phyloP scores from a whole-genome alignment of 768 basidiomycete genomes.

The Mycena kentingensis region DNA sequence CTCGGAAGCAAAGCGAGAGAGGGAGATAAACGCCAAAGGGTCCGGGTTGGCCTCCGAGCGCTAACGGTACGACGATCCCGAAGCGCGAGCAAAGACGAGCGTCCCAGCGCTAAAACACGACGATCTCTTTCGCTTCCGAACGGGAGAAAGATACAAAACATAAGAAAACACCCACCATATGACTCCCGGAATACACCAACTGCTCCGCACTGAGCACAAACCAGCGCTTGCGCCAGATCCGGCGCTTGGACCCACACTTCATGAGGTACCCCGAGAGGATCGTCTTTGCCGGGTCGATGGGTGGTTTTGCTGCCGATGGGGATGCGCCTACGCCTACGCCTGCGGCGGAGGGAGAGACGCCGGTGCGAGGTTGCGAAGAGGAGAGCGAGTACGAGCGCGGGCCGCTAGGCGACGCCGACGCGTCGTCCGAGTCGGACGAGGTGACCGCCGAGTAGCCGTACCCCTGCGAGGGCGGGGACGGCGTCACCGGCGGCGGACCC shows the following conservation, averaged over 20 bases:
- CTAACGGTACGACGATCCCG: constrained; percentile 15
- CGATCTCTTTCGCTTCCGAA: no score
- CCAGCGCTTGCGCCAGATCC: constrained; percentile 97
- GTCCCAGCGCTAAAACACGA: no score
- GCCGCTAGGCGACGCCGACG: constrained; percentile 51
- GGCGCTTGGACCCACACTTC: constrained; percentile 93
- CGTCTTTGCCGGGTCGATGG: constrained; percentile 70
- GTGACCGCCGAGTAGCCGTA: constrained; percentile 65
- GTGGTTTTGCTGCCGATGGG: constrained; percentile 31
- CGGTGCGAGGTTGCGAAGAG: constrained; percentile 46
- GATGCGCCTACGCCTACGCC: constrained; percentile 36
- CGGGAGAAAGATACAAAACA: constrained; percentile 15
- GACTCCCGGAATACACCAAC: constrained; percentile 85
- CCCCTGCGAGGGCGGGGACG: constrained; percentile 50
- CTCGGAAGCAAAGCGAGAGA: no score
- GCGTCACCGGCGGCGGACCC: constrained; percentile 40
- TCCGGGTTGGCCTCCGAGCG: constrained; percentile 5
- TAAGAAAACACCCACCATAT: constrained; percentile 73
- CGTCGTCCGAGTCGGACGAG: constrained; percentile 81
- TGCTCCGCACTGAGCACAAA: constrained; percentile 90
- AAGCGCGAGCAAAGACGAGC: no score
- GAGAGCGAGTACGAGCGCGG: constrained; percentile 43
- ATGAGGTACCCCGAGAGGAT: constrained; percentile 91
- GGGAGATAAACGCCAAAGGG: no score
- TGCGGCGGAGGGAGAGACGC: constrained; percentile 31